These are phyloP conservation scores for Pythium grandisporangium DNA, from an alignment of 352 stramenopile species.

Conservation along the genomic window DNA sequence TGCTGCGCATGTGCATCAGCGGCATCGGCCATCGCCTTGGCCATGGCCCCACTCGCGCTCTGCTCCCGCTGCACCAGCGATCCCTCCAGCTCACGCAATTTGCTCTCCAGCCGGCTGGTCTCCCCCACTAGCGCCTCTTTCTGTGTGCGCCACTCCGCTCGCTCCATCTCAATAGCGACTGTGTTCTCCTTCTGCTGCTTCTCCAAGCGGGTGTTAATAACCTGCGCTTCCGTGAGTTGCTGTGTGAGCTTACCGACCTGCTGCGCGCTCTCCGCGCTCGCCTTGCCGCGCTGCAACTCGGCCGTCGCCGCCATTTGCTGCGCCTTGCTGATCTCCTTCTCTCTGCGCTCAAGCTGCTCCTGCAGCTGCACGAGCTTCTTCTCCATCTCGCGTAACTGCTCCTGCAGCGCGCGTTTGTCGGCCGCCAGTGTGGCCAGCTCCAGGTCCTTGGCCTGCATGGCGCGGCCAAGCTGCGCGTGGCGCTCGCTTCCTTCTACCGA, in stretches of 20 bases:
- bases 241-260: too few relatives aligned
- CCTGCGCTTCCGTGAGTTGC: too few relatives aligned
- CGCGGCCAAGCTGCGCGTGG: too few relatives aligned
- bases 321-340: constrained; percentile 10
- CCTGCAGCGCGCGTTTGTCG: constrained; percentile 21
- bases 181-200: too few relatives aligned
- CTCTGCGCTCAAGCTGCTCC: too few relatives aligned
- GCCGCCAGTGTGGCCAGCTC: constrained; percentile 21
- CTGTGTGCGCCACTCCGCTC: too few relatives aligned
- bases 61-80: constrained; percentile 7
- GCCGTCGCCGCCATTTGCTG: constrained; percentile 5
- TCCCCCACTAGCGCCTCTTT: constrained; percentile 10
- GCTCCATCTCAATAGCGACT: too few relatives aligned
- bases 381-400: constrained; percentile 2
- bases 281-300: constrained; percentile 9
- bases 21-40: constrained; percentile 17
- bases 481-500: too few relatives aligned
- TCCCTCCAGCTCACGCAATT: constrained; percentile 1
- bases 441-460: too few relatives aligned
- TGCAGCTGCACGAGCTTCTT: neutral
- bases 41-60: constrained; percentile 8
- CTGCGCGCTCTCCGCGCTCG: constrained; percentile 5
- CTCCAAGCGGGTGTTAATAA: too few relatives aligned
- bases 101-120: neutral
- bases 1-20: constrained; percentile 13